These are phyloP conservation scores for Sclerotinia subarctica DNA, from an alignment of 2,329 filamentous ascomycete genomes.

Conservation along the genomic window DNA sequence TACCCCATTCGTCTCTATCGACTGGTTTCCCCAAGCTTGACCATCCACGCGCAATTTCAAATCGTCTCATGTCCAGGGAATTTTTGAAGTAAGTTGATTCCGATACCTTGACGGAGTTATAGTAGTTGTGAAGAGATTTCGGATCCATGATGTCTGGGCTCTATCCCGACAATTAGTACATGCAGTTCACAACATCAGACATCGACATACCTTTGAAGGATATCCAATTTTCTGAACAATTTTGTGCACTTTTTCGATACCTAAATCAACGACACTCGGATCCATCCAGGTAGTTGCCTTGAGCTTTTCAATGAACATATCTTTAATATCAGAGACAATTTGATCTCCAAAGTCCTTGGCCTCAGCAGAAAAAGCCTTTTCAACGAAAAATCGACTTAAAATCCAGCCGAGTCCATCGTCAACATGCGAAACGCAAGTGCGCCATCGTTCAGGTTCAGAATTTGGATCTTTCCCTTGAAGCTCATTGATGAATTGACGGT, in stretches of 20 bases:
- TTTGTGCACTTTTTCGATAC: conserved; percentile 62
- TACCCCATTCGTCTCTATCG: conserved; percentile 57
- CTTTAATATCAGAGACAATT: conserved; percentile 69
- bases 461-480: conserved; percentile 61
- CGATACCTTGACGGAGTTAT: conserved; percentile 51
- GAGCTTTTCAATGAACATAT: conserved; percentile 60
- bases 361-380: conserved; percentile 63
- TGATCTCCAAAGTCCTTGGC: conserved; percentile 65
- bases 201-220: conserved; percentile 47
- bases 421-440: conserved; percentile 58
- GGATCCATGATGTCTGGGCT: conserved; percentile 61
- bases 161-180: conserved; percentile 27
- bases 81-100: conserved; percentile 57
- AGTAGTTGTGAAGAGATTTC: conserved; percentile 53
- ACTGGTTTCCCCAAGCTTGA: conserved; percentile 56
- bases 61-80: conserved; percentile 48
- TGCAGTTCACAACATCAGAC: background rate
- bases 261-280: conserved; percentile 54
- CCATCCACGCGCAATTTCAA: conserved; percentile 52
- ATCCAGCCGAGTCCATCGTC: conserved; percentile 63
- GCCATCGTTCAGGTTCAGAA: conserved; percentile 62
- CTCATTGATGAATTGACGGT: conserved; percentile 57
- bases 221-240: conserved; percentile 69
- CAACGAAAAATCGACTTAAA: conserved; percentile 66
- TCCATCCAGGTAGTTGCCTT: conserved; percentile 63